Evolutionary conservation across 2,329 filamentous ascomycete species (phyloP), one percentile per base, ranked within the genome.

Genomic region (Phaeosphaeria sp.): DNA sequence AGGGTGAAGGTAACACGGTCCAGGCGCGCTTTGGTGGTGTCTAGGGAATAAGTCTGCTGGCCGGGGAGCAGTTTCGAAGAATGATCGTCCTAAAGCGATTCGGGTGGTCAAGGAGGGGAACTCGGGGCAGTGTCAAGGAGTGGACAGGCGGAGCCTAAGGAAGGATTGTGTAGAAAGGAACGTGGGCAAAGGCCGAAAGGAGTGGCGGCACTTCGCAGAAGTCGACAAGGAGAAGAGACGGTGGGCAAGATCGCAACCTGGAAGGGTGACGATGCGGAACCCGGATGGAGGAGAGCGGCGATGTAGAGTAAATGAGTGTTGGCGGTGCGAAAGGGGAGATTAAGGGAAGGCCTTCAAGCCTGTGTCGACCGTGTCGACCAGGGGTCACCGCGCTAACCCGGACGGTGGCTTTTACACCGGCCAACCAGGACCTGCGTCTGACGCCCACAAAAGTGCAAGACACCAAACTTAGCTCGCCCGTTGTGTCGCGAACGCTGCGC

Each of bases 141-240:
- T 68, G 75, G 75, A 77, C 73, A 70, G 75, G 75, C 75, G 63
- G 54, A 65, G 72, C 71, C 75, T 67, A 75, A 76, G 54, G 68
- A 65, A 66, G 61, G 61, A 59, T 57, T 56, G 63, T 57, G 59
- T 58, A 55, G 65, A 68, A 75, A 77, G 58, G 73, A 77, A 77
- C 66, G 74, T 77, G 72, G 68, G 72, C 72, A 72, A 76, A 73
- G 72, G 72, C 75, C 72, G 73, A 75, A 78, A 78, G 74, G 75
- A 78, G 73, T 77, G 75, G 74, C 74, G 70, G 73, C 74, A 72
- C 68, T 74, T 76, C 71, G 70, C 73, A 76, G 74, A 75, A 77
- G 69, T 67, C 69, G 71, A 73, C 62, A 69, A 69, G 59, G 67
- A 77, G 52, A 77, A 74, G 68, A 66, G 73, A 76, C 62, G 63